These are phyloP conservation scores for Bruguiera hainesii DNA, from an alignment of 441 rosid genomes.

Conservation along the genomic window DNA sequence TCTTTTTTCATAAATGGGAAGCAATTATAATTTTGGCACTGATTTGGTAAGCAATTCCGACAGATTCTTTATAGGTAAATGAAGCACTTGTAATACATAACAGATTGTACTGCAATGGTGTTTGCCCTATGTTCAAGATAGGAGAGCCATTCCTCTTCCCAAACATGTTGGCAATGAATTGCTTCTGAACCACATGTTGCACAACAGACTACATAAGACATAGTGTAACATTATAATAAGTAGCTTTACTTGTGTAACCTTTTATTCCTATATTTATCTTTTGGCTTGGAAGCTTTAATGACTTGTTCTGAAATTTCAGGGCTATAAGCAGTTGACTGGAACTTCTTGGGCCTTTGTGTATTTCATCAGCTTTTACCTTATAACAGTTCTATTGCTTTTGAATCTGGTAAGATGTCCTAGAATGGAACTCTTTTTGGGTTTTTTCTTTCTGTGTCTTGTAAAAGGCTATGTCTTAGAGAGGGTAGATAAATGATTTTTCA, in stretches of 20 bases:
- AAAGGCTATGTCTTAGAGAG: too few species aligned
- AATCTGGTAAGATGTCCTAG: slow-evolving; percentile 67
- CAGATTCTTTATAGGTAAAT: too few species aligned
- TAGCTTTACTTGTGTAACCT: slow-evolving; percentile 7
- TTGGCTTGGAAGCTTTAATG: slow-evolving; percentile 15
- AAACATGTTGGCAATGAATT: neutral
- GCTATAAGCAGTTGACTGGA: slow-evolving; percentile 82
- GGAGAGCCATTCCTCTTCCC: neutral
- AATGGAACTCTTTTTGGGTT: neutral
- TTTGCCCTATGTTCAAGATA: too few species aligned
- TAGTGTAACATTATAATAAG: neutral
- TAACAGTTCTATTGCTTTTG: slow-evolving; percentile 75
- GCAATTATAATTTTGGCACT: too few species aligned
- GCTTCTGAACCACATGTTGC: neutral
- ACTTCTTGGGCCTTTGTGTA: slow-evolving; percentile 73
- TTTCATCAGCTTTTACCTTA: slow-evolving; percentile 89
- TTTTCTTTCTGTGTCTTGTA: neutral
- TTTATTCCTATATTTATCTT: slow-evolving; percentile 2
- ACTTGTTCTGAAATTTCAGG: slow-evolving; percentile 44
- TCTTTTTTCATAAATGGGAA: too few species aligned
- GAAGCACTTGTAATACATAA: too few species aligned
- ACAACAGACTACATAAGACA: neutral
- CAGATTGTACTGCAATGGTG: neutral
- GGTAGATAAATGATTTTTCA: too few species aligned
- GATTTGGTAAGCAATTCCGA: too few species aligned